Base-by-base conservation (phyloP, 306 rosid species). In the Inga oerstediana region DNA sequence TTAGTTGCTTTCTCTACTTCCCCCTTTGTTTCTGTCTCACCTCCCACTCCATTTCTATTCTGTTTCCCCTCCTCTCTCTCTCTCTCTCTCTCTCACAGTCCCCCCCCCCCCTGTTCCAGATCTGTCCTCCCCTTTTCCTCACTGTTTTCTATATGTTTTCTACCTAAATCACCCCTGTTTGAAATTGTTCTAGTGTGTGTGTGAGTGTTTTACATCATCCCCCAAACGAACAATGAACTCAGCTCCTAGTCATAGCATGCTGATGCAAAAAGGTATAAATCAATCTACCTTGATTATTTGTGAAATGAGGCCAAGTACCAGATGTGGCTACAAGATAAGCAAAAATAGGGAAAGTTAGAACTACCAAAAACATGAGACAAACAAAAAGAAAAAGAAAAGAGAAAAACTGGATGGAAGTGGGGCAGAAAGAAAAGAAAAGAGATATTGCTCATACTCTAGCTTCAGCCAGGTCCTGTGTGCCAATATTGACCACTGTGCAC, bases 401-500 rank as follows among this genome's bases (percentile, higher is more conserved):
- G 65, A n/a, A 72, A 76, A 72, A 62, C 39, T 45, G n/a, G 13
- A 52, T 52, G 65, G 80, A 7, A 37, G 32, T 20, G 39, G 62
- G 75, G 41, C 44, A 79, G 45, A 54, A 39, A 49, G 27, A 66
- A 67, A 74, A 51, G 44, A 78, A 65, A 72, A 78, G 83, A 39
- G 65, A n/a, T 58, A 83, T 77, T 87, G 79, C 82, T 91, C 97
- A 72, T 87, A 96, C 99, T 90, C 99, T 90, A 80, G 86, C 99
- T 93, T 96, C 99, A 16, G 87, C 83, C 69, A 96, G 83, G 81
- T 96, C 99, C 84, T 96, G 99, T 44, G 97, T 90, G 85, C 99
- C 99, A 68, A 95, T 95, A 66, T 95, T 95, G 90, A 95, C 99
- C 69, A 95, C 99, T 35, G 99, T 95, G 94, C 99, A 95, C 67